Conservation (phyloP, 805 yeast genomes). For the Ogataea populi-albae region DNA sequence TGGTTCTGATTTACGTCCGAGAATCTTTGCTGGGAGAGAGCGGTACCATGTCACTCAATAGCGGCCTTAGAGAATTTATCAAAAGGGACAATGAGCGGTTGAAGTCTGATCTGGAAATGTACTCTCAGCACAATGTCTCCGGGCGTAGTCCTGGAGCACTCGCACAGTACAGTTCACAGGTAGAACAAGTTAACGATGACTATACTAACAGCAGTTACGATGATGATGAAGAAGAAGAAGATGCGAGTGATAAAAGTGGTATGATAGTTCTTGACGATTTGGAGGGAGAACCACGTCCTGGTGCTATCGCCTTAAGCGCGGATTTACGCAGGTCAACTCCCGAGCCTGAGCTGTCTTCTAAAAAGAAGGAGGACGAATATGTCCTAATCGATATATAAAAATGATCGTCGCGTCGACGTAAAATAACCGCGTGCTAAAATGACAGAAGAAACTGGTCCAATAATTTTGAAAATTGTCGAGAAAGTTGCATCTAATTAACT, state of each 20-base stretch:
- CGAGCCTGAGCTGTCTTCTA: conserved; percentile 1
- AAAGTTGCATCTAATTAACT: conserved; percentile 1
- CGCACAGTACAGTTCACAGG: conserved; percentile 6
- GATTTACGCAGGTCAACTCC: too few species aligned
- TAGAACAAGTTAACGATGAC: conserved; percentile 3
- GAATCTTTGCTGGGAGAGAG: conserved; percentile 22
- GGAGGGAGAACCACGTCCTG: too few species aligned
- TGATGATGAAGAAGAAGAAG: conserved; percentile 3
- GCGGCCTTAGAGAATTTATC: conserved; percentile 30
- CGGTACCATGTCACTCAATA: conserved; percentile 17
- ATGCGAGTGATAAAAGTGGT: conserved; percentile 1
- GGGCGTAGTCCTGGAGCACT: too few species aligned
- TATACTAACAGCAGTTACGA: conserved; percentile 3
- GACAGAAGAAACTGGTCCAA: conserved; percentile 3
- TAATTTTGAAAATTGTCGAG: background rate
- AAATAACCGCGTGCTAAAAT: too few species aligned
- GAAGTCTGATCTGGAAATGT: conserved; percentile 15
- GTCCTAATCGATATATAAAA: conserved; percentile 16
- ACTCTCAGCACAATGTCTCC: background rate
- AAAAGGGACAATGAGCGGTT: conserved; percentile 29
- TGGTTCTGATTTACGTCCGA: conserved; percentile 35
- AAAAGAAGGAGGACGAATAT: conserved; percentile 11
- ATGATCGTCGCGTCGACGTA: conserved; percentile 2
- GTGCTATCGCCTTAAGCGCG: too few species aligned
- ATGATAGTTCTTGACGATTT: too few species aligned